These are phyloP conservation scores for Nyctanthes arbortristis DNA, from an alignment of 257 asterid species.

Conservation along the genomic window DNA sequence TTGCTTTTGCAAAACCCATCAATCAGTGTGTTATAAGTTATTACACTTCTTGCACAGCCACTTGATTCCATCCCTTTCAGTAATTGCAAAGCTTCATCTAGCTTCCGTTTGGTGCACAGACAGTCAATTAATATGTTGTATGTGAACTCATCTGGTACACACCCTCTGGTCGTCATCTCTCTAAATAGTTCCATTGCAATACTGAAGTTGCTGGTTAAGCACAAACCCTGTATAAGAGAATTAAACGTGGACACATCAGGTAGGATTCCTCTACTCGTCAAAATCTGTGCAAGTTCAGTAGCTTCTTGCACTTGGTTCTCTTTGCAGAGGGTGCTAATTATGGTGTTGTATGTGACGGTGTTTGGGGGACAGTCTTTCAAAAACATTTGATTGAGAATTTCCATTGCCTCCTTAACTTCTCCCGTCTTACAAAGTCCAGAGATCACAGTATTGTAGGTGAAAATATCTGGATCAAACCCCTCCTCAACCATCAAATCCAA, in stretches of 20 bases:
- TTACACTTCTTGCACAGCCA: constrained; percentile 69
- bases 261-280: constrained; percentile 56
- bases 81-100: constrained; percentile 62
- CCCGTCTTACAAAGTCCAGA: constrained; percentile 82
- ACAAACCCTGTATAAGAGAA: constrained; percentile 78
- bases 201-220: constrained; percentile 50
- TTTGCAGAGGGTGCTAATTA: constrained; percentile 76
- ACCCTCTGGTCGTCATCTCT: constrained; percentile 76
- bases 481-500: constrained; percentile 82
- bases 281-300: constrained; percentile 58
- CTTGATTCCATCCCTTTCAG: constrained; percentile 86
- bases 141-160: constrained; percentile 87
- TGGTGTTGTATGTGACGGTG: constrained; percentile 69
- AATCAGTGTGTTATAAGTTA: constrained; percentile 74
- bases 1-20: constrained; percentile 80
- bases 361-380: constrained; percentile 68
- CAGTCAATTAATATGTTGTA: constrained; percentile 78
- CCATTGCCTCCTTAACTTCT: constrained; percentile 65
- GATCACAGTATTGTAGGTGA: constrained; percentile 69
- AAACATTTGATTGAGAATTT: constrained; percentile 75
- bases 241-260: constrained; percentile 82
- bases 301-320: constrained; percentile 82
- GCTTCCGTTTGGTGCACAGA: constrained; percentile 65
- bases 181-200: constrained; percentile 61
- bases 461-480: constrained; percentile 79